phyloP scores from a whole-genome alignment of 495 filamentous ascomycete genomes.

The Podospora tetraspora region DNA sequence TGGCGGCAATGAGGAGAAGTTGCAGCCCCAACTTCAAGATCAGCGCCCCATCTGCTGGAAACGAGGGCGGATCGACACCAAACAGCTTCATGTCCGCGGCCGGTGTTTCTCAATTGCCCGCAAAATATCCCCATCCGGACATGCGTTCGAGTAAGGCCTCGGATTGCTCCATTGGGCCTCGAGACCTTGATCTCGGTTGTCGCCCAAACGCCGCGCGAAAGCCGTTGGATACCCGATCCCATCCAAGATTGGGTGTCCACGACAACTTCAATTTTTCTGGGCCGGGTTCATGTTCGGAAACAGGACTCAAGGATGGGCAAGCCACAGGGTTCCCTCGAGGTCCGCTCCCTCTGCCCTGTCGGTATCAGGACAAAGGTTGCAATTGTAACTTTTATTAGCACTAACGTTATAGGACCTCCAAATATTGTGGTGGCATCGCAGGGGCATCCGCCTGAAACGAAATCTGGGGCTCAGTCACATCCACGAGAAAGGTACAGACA shows the following conservation, averaged over 20 bases:
- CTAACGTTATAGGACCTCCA: background rate
- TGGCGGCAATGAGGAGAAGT: constrained; percentile 1
- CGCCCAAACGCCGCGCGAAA: background rate
- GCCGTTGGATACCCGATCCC: background rate
- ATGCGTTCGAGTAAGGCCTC: background rate
- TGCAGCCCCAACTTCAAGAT: constrained; percentile 9
- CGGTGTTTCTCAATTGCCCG: constrained; percentile 14
- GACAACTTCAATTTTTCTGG: background rate
- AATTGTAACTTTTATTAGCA: background rate
- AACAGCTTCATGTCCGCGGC: constrained; percentile 6
- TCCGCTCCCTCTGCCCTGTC: background rate
- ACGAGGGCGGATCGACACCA: constrained; percentile 6
- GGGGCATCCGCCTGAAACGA: background rate
- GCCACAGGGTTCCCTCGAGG: background rate
- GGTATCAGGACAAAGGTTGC: background rate
- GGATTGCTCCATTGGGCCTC: background rate
- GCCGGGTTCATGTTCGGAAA: background rate
- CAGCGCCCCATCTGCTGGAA: constrained; percentile 8
- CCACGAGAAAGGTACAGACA: background rate
- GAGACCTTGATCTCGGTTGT: background rate
- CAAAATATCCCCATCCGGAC: background rate
- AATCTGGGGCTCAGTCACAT: background rate
- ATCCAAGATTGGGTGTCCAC: background rate
- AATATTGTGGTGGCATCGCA: background rate
- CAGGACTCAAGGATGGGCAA: background rate